phyloP scores from a whole-genome alignment of 169 alveolate species.

The Perkinsus olseni region DNA sequence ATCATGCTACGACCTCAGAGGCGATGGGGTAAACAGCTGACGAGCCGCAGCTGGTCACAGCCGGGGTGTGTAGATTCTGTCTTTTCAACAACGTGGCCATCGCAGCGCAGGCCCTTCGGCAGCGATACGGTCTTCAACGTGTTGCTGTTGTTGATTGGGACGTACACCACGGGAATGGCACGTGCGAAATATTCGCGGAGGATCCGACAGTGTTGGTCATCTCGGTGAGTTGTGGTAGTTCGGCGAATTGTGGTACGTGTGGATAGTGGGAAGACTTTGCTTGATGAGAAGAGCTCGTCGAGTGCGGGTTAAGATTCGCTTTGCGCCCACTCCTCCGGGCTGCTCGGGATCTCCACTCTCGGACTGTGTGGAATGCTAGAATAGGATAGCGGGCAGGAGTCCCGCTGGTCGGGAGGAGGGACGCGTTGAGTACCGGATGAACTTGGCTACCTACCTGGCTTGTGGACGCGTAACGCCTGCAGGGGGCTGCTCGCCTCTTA shows the following conservation, averaged over 20 bases:
- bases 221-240: constrained; percentile 55
- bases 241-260: not conserved
- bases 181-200: constrained; percentile 73
- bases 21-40: constrained; percentile 12
- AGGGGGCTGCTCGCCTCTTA: no score
- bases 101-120: constrained; percentile 75
- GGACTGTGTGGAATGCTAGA: no score
- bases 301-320: no score
- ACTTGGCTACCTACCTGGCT: no score
- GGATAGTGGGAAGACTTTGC: no score
- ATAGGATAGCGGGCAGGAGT: no score
- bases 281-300: no score
- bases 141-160: constrained; percentile 87
- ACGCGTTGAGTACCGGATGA: no score
- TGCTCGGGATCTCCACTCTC: no score
- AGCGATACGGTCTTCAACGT: constrained; percentile 61
- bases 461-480: no score
- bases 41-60: not conserved
- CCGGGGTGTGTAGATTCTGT: constrained; percentile 68
- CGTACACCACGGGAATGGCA: constrained; percentile 92
- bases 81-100: constrained; percentile 81
- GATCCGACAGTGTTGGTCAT: constrained; percentile 42
- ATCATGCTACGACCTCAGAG: constrained; percentile 49
- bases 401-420: no score
- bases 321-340: no score